phyloP scores from a whole-genome alignment of 345 rosid genomes.

The Dovyalis caffra region DNA sequence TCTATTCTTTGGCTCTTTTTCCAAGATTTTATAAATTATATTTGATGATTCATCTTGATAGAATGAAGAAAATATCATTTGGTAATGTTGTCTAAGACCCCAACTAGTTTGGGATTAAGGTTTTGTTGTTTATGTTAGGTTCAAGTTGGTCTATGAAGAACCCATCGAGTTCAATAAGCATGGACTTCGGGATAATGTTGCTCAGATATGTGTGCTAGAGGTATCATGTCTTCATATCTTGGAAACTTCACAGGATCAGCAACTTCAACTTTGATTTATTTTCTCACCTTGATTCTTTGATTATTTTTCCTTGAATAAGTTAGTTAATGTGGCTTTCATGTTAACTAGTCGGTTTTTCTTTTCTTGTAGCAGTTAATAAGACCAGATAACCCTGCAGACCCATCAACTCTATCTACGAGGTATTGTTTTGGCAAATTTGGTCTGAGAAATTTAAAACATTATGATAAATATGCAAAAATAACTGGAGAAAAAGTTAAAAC shows the following conservation, averaged over 20 bases:
- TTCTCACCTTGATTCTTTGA: slow-evolving; percentile 4
- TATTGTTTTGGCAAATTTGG: slow-evolving; percentile 21
- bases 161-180: slow-evolving; percentile 71
- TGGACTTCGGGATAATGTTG: slow-evolving; percentile 96
- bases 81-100: slow-evolving; percentile 20
- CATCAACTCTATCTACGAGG: slow-evolving; percentile 45
- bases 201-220: slow-evolving; percentile 96
- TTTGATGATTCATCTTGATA: background rate
- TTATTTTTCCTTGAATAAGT: background rate
- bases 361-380: slow-evolving; percentile 39
- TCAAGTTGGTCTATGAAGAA: slow-evolving; percentile 88
- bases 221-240: slow-evolving; percentile 33
- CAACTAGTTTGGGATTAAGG: background rate
- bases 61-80: slow-evolving; percentile 4
- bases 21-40: background rate
- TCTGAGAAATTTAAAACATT: background rate
- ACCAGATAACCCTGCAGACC: slow-evolving; percentile 33
- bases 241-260: no score
- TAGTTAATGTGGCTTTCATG: slow-evolving; percentile 4
- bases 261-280: no score
- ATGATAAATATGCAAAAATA: background rate
- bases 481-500: background rate
- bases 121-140: slow-evolving; percentile 40
- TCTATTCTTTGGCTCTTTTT: background rate
- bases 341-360: slow-evolving; percentile 5